phyloP scores from a whole-genome alignment of 2,329 filamentous ascomycete species.

The Colletotrichum salicis region DNA sequence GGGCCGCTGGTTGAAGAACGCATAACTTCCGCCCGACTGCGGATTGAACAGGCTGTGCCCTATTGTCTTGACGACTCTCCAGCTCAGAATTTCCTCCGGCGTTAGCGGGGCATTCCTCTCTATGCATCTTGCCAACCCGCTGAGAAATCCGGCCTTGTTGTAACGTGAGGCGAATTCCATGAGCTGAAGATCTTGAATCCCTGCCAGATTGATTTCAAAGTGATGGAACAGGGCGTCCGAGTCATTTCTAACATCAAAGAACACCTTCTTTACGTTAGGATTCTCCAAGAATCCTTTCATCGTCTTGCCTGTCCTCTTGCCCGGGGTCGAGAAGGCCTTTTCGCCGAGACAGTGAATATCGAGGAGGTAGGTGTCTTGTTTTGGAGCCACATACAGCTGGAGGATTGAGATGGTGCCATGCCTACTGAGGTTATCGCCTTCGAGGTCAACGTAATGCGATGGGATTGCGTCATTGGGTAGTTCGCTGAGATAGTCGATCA shows the following conservation, averaged over 20 bases:
- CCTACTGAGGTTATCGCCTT: constrained; percentile 56
- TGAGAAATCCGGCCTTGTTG: constrained; percentile 32
- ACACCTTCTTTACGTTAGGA: constrained; percentile 55
- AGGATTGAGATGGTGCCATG: constrained; percentile 58
- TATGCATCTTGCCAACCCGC: constrained; percentile 45
- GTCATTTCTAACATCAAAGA: constrained; percentile 70
- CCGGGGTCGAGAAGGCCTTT: constrained; percentile 42
- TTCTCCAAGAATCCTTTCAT: constrained; percentile 58
- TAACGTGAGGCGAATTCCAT: constrained; percentile 59
- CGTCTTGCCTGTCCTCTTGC: constrained; percentile 6
- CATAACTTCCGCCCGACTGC: constrained; percentile 54
- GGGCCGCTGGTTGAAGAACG: constrained; percentile 60
- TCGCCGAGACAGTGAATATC: constrained; percentile 53
- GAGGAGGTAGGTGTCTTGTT: constrained; percentile 51
- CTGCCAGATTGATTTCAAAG: constrained; percentile 53
- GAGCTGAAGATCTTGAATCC: constrained; percentile 65
- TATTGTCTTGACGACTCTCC: constrained; percentile 48
- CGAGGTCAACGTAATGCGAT: constrained; percentile 59
- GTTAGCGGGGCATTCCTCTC: constrained; percentile 40
- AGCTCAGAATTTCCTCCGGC: constrained; percentile 37
- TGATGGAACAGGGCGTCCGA: constrained; percentile 64
- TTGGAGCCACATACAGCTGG: constrained; percentile 47
- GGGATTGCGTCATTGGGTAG: constrained; percentile 38
- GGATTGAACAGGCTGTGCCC: constrained; percentile 53
- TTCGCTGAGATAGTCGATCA: constrained; percentile 38